Percentiles rank a stretch among this genome's conserved stretches.
Evolutionary conservation across 148 eudicot genomes (phyloP).

Genomic region (Fagopyrum tataricum): DNA sequence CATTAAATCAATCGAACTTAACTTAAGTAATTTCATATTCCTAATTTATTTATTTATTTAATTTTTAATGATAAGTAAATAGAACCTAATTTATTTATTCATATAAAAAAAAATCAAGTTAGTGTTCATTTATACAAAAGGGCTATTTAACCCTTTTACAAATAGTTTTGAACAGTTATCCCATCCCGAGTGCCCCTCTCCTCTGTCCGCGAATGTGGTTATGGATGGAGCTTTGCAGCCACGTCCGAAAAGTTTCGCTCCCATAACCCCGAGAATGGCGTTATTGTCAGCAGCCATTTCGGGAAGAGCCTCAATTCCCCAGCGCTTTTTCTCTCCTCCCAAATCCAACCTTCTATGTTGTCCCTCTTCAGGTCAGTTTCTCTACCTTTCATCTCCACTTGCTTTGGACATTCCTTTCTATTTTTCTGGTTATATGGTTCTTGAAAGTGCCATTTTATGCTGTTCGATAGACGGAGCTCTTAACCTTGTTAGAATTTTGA

Average conservation of each 20-base stretch:
- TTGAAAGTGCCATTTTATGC: not conserved
- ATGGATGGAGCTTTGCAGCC: not conserved
- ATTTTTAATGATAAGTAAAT: too few species aligned
- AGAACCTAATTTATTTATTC: too few species aligned
- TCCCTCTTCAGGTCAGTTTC: not conserved
- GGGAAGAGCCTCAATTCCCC: not conserved
- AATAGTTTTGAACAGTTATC: too few species aligned
- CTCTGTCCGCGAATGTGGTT: not conserved
- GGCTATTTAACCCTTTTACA: too few species aligned
- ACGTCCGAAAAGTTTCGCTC: not conserved
- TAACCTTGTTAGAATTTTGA: not conserved
- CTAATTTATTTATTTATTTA: too few species aligned
- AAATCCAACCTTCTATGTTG: not conserved
- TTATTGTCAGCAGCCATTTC: not conserved
- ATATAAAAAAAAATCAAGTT: too few species aligned
- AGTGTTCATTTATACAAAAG: too few species aligned
- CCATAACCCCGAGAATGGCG: slow-evolving; percentile 2
- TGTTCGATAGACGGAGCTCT: not conserved
- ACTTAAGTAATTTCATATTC: too few species aligned
- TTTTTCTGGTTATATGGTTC: not conserved
- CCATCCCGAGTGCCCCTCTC: not conserved
- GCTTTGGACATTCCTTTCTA: not conserved
- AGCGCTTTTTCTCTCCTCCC: not conserved
- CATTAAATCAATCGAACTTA: too few species aligned
- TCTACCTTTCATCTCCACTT: not conserved